Base-by-base conservation (phyloP, 2,329 filamentous ascomycete genomes). In the Thielaviopsis cerberus region DNA sequence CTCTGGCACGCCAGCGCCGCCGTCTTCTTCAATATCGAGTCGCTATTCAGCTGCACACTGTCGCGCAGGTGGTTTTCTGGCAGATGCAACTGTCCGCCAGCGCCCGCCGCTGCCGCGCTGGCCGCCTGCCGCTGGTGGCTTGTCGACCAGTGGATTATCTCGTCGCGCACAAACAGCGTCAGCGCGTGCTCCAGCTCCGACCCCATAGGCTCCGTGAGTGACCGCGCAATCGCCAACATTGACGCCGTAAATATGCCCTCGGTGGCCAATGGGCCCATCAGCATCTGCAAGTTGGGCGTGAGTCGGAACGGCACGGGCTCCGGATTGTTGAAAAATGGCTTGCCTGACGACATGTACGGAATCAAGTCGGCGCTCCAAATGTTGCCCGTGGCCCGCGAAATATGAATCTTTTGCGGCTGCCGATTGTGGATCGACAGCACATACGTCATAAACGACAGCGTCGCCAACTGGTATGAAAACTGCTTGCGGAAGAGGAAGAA, bases 401-500 rank as follows among this genome's bases (percentile, higher is more conserved):
- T 94, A 71, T 86, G 85, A 69, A 97, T 85, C 76, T 98, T 98
- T 70, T 90, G 88, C 5, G 92, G 94, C 70, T 92, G 95, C 27
- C 92, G 86, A 69, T 88, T 88, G 68, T 91, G 88, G 82, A 98
- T 97, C 73, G 91, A 91, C 74, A 99, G 85, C 60, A 96, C 85
- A 68, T 97, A 98, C 3, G 92, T 97, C 86, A 98, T 95, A 73
- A 98, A 98, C 0, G 92, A 95, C 63, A 97, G 78, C 1, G 90
- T 82, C 22, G 92, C 91, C 62, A 95, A 83, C 71, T 98, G 92
- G 74, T 97, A 96, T 23, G 88, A 86, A 72, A 98, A 95, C 63
- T 95, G 90, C 60, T 90, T 84, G 60, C 92, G 86, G 87, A 99
- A 99, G 59, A 98, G 80, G 89, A 91, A 98, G 76, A 97, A 96